Percentiles rank a stretch among this genome's conserved stretches.
These are phyloP conservation scores for Vitis rotundifolia DNA, from an alignment of 164 flowering plant genomes.

Conservation along the genomic window DNA sequence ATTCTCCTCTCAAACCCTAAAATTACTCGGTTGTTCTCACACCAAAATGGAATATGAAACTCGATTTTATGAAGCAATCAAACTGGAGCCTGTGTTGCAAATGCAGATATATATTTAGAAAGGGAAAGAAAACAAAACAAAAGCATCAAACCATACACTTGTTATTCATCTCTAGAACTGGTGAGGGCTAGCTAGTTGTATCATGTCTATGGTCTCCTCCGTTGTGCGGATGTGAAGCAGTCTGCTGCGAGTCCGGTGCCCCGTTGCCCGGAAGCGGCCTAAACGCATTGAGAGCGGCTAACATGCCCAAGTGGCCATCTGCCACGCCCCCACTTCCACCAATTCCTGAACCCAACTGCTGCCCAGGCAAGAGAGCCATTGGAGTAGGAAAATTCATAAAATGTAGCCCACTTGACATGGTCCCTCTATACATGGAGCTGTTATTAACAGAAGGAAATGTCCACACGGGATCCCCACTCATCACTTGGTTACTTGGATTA, in stretches of 20 bases:
- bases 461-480: constrained; percentile 55
- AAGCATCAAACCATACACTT: background rate
- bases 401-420: constrained; percentile 59
- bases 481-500: constrained; percentile 23
- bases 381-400: constrained; percentile 71
- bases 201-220: constrained; percentile 21
- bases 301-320: constrained; percentile 43
- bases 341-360: constrained; percentile 18
- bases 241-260: constrained; percentile 14
- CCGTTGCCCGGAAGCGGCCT: constrained; percentile 22
- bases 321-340: constrained; percentile 18
- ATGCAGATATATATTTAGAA: background rate
- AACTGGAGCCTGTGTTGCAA: background rate
- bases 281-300: constrained; percentile 40
- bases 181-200: constrained; percentile 1
- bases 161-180: constrained; percentile 2
- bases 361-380: constrained; percentile 34
- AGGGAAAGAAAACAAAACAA: background rate
- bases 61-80: background rate
- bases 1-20: constrained; percentile 3
- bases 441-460: constrained; percentile 39
- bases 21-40: background rate
- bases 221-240: constrained; percentile 22
- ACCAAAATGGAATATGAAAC: background rate
- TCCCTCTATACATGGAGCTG: constrained; percentile 42